Evolutionary conservation across 495 filamentous ascomycete genomes (phyloP), one percentile per base, ranked within the genome.

Genomic region (Aspergillus bridgeri): DNA sequence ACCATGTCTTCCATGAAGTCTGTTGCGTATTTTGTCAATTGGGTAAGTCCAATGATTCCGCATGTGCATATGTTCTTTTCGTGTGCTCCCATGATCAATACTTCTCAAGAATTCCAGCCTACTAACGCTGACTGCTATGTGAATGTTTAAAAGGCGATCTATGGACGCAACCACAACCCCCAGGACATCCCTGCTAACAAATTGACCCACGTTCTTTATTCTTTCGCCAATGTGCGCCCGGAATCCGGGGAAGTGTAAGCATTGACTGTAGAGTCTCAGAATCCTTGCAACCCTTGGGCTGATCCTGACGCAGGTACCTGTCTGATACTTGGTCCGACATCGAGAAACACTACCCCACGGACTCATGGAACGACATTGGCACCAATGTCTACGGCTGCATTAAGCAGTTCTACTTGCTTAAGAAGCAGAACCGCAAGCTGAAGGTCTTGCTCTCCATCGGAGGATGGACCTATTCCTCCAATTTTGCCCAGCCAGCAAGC

Each of bases 361-460:
- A 79, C 60, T 75, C 75, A 2, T 77, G 76, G 75, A 76, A 79
- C 59, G 76, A 77, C 24, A 61, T 62, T 18, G 76, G 75, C 19
- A 71, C 54, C 61, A 79, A 79, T 56, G 75, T 77, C 19, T 79
- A 79, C 33, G 76, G 76, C 52, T 96, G 90, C 71, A 74, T 93
- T 44, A 98, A 98, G 80, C 94, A 98, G 76, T 84, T 98, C 20
- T 91, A 87, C 74, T 79, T 98, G 23, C 84, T 93, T 38, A 98
- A 98, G 81, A 88, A 88, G 66, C 77, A 83, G 57, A 86, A 98
- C 72, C 86, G 94, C 53, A 86, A 95, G 68, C 76, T 98, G 47
- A 97, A 98, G 73, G 81, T 96, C 6, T 80, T 98, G 9, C 84
- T 99, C 13, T 95, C 90, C 48, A 94, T 99, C 60, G 94, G 94